Evolutionary conservation across 495 filamentous ascomycete species (phyloP).

Genomic region (Thozetella sp.): DNA sequence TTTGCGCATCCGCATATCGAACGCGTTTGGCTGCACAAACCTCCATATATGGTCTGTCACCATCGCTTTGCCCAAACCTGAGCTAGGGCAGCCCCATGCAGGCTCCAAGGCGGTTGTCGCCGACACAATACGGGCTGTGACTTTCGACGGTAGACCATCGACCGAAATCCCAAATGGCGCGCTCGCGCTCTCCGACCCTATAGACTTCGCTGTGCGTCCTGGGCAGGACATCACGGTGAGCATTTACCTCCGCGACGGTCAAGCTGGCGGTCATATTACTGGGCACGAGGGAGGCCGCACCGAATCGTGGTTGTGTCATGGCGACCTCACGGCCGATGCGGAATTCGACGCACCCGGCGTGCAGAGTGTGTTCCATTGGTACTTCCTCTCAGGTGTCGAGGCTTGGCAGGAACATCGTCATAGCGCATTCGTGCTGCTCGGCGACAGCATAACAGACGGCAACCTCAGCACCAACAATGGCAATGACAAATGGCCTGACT

Average conservation of each 20-base stretch:
- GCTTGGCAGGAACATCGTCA: slow-evolving; percentile 28
- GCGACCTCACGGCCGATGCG: slow-evolving; percentile 42
- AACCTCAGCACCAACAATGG: slow-evolving; percentile 56
- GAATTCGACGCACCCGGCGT: slow-evolving; percentile 31
- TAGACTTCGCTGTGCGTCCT: slow-evolving; percentile 45
- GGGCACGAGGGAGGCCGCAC: slow-evolving; percentile 64
- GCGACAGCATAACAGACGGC: slow-evolving; percentile 72
- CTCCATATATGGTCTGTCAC: no score
- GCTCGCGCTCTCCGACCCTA: slow-evolving; percentile 59
- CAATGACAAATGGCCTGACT: slow-evolving; percentile 69
- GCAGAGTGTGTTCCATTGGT: slow-evolving; percentile 41
- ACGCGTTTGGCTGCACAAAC: no score
- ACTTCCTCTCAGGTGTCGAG: slow-evolving; percentile 57
- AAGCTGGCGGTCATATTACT: slow-evolving; percentile 52
- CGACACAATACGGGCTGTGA: slow-evolving; percentile 41
- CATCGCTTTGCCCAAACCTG: no score
- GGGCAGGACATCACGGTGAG: slow-evolving; percentile 51
- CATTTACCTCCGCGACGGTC: slow-evolving; percentile 57
- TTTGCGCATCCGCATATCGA: no score
- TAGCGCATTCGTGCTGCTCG: slow-evolving; percentile 55
- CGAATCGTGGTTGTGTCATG: slow-evolving; percentile 46
- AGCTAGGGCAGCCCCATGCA: no score
- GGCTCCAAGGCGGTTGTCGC: slow-evolving; percentile 47
- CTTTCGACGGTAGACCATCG: slow-evolving; percentile 46
- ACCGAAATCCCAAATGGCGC: slow-evolving; percentile 56